Conservation (phyloP, 202 grass and related monocot species). For the Hordeum pubiflorum region DNA sequence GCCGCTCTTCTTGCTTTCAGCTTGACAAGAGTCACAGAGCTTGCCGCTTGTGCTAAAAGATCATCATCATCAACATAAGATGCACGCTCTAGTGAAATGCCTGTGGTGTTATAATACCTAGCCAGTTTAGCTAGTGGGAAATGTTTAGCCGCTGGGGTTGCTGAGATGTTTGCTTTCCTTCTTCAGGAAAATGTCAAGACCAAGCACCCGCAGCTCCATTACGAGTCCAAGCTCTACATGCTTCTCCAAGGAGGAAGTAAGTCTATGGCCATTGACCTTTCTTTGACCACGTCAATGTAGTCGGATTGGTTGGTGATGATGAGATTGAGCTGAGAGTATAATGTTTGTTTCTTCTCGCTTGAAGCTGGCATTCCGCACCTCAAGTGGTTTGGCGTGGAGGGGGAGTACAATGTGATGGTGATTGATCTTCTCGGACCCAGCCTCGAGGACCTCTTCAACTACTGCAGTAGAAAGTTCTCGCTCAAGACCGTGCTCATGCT, state of each 20-base stretch:
- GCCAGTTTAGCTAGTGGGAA: background rate
- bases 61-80: background rate
- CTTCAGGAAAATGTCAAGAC: slow-evolving; percentile 88
- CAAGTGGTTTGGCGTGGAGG: slow-evolving; percentile 96
- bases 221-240: slow-evolving; percentile 97
- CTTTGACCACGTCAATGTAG: background rate
- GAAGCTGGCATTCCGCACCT: slow-evolving; percentile 84
- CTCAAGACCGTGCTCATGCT: slow-evolving; percentile 97
- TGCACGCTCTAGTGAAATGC: slow-evolving; percentile 1
- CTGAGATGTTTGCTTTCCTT: slow-evolving; percentile 9
- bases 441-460: slow-evolving; percentile 96
- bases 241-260: slow-evolving; percentile 99
- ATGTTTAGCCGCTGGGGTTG: background rate
- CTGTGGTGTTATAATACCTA: background rate
- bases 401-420: slow-evolving; percentile 95
- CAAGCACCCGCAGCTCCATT: slow-evolving; percentile 97
- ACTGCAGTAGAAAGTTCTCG: slow-evolving; percentile 86
- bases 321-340: slow-evolving; percentile 1
- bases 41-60: background rate
- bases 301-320: background rate
- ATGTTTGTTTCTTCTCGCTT: background rate
- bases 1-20: slow-evolving; percentile 17
- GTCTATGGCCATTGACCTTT: slow-evolving; percentile 18
- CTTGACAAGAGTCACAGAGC: background rate
- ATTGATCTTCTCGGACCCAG: slow-evolving; percentile 97